phyloP scores from a whole-genome alignment of 139 green algal genomes.

The Micromonas commoda region DNA sequence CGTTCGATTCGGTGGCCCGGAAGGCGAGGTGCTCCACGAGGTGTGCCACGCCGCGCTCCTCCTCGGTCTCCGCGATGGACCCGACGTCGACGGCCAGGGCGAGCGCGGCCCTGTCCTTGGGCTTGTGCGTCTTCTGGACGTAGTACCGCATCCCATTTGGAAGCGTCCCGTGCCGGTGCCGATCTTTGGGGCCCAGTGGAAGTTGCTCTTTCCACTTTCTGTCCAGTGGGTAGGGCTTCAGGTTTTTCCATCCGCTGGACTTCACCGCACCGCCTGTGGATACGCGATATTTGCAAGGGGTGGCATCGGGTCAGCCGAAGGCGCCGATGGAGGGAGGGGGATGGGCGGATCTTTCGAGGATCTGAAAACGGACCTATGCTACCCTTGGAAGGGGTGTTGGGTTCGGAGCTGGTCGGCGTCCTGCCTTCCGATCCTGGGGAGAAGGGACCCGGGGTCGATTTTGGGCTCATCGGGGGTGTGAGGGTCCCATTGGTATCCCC shows the following conservation, averaged over 20 bases:
- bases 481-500: too few relatives aligned
- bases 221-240: not conserved
- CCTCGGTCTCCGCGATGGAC: conserved; percentile 59
- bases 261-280: not conserved
- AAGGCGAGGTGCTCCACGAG: conserved; percentile 87
- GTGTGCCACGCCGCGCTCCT: conserved; percentile 66
- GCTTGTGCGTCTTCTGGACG: conserved; percentile 57
- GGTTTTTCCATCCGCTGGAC: not conserved
- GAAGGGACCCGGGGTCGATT: too few relatives aligned
- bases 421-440: too few relatives aligned
- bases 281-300: too few relatives aligned
- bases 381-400: too few relatives aligned
- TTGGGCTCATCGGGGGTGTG: too few relatives aligned
- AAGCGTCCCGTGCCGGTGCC: conserved; percentile 38
- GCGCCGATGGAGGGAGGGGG: too few relatives aligned
- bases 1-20: conserved; percentile 67
- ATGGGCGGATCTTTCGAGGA: too few relatives aligned
- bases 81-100: conserved; percentile 56
- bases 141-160: conserved; percentile 70
- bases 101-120: conserved; percentile 56
- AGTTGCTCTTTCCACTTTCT: conserved; percentile 12
- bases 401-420: too few relatives aligned
- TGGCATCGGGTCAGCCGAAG: too few relatives aligned
- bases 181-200: conserved; percentile 35
- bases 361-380: too few relatives aligned